phyloP scores from a whole-genome alignment of 2,329 filamentous ascomycete genomes.

The Blastomyces parvus region DNA sequence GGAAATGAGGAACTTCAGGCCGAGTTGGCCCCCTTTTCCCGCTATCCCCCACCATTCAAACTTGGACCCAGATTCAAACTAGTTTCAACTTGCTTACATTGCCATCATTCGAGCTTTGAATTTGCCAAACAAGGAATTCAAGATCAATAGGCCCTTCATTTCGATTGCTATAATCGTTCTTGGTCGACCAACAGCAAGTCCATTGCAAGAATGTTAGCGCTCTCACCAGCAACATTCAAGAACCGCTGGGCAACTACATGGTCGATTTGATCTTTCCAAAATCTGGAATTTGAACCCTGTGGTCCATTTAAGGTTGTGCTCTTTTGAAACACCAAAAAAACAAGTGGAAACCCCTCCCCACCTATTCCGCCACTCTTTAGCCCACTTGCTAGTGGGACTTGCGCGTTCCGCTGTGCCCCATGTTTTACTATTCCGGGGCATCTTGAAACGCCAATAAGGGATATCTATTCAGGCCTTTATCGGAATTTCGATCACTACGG shows the following conservation, averaged over 20 bases:
- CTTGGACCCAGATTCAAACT: background rate
- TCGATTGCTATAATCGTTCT: background rate
- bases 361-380: background rate
- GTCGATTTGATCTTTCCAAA: background rate
- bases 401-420: background rate
- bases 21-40: background rate
- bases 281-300: background rate
- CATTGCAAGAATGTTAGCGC: background rate
- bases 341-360: background rate
- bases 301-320: background rate
- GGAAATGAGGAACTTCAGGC: background rate
- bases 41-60: background rate
- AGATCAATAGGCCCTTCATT: background rate
- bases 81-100: background rate
- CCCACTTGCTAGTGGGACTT: background rate
- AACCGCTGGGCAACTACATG: background rate
- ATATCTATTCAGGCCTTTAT: background rate
- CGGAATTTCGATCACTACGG: background rate
- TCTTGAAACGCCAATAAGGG: background rate
- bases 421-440: background rate
- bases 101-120: background rate
- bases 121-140: background rate
- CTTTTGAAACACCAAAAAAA: background rate
- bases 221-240: background rate
- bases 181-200: background rate